Conservation (phyloP, 306 rosid species). For the Hylodesmum podocarpum region DNA sequence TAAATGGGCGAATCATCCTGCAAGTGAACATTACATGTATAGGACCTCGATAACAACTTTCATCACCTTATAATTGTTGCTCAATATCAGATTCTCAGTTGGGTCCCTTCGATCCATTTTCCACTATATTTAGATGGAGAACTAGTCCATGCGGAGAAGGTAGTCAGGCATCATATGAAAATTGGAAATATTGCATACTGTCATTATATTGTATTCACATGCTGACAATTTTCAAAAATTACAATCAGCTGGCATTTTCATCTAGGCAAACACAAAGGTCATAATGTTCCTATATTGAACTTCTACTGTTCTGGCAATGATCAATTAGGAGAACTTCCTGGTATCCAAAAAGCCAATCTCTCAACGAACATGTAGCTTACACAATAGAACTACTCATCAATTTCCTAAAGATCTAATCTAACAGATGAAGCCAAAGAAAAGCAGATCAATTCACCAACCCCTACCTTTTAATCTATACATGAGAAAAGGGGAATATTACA, state of each 20-base stretch:
- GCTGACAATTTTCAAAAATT: slow-evolving; percentile 15
- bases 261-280: slow-evolving; percentile 11
- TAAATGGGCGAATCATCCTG: not conserved
- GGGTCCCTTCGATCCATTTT: slow-evolving; percentile 2
- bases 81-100: slow-evolving; percentile 14
- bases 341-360: slow-evolving; percentile 2
- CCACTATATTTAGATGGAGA: slow-evolving; percentile 20
- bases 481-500: not conserved
- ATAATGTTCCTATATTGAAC: not conserved
- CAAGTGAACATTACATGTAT: not conserved
- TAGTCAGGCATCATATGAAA: slow-evolving; percentile 8
- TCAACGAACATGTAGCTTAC: slow-evolving; percentile 10
- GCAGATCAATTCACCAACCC: not conserved
- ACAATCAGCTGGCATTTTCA: slow-evolving; percentile 18
- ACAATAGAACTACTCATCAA: not conserved
- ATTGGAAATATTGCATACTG: slow-evolving; percentile 9
- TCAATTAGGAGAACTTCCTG: slow-evolving; percentile 18
- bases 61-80: not conserved
- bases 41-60: slow-evolving; percentile 4
- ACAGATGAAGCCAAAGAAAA: not conserved
- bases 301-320: not conserved
- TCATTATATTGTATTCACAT: slow-evolving; percentile 20
- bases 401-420: slow-evolving; percentile 20
- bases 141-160: slow-evolving; percentile 1
- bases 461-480: not conserved